Percentiles rank a stretch among this genome's conserved stretches.
phyloP scores from a whole-genome alignment of 768 basidiomycete species.

The Trametes punicea region DNA sequence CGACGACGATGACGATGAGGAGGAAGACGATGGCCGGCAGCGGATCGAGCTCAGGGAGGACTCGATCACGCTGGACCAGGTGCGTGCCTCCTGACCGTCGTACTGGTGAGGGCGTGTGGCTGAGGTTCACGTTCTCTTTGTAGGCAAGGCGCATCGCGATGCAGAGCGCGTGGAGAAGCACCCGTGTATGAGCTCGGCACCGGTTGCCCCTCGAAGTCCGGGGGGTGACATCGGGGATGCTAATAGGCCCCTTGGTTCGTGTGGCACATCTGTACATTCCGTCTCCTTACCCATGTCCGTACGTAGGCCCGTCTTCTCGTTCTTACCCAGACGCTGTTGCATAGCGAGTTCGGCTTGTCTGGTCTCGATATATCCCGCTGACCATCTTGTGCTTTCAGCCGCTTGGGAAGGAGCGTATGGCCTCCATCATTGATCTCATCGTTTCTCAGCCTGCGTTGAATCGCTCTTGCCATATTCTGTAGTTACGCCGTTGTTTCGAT shows the following conservation, averaged over 20 bases:
- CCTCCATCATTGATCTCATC: background rate
- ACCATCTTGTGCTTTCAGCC: background rate
- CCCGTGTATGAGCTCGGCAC: slow-evolving; percentile 45
- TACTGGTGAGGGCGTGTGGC: background rate
- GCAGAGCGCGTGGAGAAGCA: slow-evolving; percentile 86
- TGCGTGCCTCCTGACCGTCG: slow-evolving; percentile 33
- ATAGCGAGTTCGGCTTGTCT: no score
- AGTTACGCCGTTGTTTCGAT: background rate
- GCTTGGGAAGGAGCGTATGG: background rate
- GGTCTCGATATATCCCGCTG: background rate
- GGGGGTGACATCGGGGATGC: no score
- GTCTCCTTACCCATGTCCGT: no score
- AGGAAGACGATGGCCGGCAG: slow-evolving; percentile 57
- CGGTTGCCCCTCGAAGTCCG: no score
- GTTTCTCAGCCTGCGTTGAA: background rate
- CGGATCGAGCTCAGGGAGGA: slow-evolving; percentile 76
- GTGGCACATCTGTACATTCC: no score
- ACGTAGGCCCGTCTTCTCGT: no score
- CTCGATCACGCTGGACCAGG: slow-evolving; percentile 92
- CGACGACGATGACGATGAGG: slow-evolving; percentile 70
- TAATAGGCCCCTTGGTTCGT: no score
- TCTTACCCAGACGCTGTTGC: no score
- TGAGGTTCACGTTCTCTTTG: background rate
- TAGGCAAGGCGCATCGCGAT: slow-evolving; percentile 82
- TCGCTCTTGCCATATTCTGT: background rate